These are phyloP conservation scores for Verticillium isaacii DNA, from an alignment of 2,329 filamentous ascomycete genomes.

Conservation along the genomic window DNA sequence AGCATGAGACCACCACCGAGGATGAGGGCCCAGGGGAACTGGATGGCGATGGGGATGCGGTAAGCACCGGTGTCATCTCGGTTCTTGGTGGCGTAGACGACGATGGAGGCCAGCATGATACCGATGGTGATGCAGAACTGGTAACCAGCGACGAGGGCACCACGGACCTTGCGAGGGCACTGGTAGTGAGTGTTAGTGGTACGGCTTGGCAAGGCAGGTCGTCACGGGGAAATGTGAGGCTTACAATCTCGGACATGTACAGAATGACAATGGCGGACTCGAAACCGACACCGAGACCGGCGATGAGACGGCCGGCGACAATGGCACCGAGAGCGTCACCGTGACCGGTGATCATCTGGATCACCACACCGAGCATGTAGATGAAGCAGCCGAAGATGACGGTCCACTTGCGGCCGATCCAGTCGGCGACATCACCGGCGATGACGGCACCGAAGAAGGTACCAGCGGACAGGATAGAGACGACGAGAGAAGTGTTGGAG, in stretches of 20 bases:
- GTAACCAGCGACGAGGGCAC: slow-evolving; percentile 75
- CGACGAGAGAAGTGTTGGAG: slow-evolving; percentile 52
- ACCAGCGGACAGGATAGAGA: slow-evolving; percentile 71
- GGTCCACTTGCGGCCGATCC: slow-evolving; percentile 67
- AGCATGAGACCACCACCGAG: slow-evolving; percentile 67
- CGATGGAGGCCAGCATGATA: slow-evolving; percentile 67
- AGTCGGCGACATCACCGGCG: slow-evolving; percentile 72
- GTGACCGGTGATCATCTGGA: slow-evolving; percentile 55
- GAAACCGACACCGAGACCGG: slow-evolving; percentile 75
- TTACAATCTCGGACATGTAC: slow-evolving; percentile 80
- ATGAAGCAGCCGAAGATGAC: slow-evolving; percentile 67
- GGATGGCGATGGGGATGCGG: slow-evolving; percentile 75
- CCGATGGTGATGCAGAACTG: slow-evolving; percentile 82
- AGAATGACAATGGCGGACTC: slow-evolving; percentile 76
- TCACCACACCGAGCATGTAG: slow-evolving; percentile 63
- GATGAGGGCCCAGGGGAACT: slow-evolving; percentile 77
- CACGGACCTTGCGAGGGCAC: slow-evolving; percentile 66
- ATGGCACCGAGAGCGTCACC: slow-evolving; percentile 53
- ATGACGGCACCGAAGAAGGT: slow-evolving; percentile 77
- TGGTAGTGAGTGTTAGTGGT: slow-evolving; percentile 15
- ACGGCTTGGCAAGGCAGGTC: slow-evolving; percentile 8
- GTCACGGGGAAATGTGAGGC: slow-evolving; percentile 1
- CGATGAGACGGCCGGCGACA: slow-evolving; percentile 68
- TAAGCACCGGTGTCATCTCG: slow-evolving; percentile 61
- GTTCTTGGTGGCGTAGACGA: slow-evolving; percentile 67